Conservation (phyloP, 805 yeast genomes). For the Vanderwaltozyma yarrowii region DNA sequence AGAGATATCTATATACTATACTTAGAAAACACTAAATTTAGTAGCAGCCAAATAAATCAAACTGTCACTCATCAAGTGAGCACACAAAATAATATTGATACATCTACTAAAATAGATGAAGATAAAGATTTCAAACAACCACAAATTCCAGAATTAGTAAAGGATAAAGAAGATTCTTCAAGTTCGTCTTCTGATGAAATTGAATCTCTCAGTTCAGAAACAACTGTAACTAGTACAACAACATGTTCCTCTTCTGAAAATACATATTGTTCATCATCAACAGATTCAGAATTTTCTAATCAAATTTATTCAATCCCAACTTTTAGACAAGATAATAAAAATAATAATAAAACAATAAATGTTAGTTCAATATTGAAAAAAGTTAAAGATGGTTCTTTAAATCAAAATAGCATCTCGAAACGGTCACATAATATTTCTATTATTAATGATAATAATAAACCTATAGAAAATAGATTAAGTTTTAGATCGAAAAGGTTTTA, state of each 20-base stretch:
- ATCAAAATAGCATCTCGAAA: background rate
- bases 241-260: background rate
- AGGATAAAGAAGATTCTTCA: background rate
- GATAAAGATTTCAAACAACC: too few species aligned
- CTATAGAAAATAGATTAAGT: background rate
- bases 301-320: constrained; percentile 34
- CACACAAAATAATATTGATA: too few species aligned
- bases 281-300: constrained; percentile 2
- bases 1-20: background rate
- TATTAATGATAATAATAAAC: too few species aligned
- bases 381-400: background rate
- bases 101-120: too few species aligned
- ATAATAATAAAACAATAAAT: background rate
- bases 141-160: background rate
- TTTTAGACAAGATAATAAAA: constrained; percentile 16
- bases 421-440: background rate
- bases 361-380: background rate
- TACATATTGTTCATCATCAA: background rate
- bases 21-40: background rate
- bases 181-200: background rate
- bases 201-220: background rate
- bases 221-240: background rate
- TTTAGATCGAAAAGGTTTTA: constrained; percentile 3
- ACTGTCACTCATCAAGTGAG: too few species aligned
- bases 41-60: too few species aligned